These are phyloP conservation scores for Pleurotus sapidus DNA, from an alignment of 768 basidiomycete genomes.

Conservation along the genomic window DNA sequence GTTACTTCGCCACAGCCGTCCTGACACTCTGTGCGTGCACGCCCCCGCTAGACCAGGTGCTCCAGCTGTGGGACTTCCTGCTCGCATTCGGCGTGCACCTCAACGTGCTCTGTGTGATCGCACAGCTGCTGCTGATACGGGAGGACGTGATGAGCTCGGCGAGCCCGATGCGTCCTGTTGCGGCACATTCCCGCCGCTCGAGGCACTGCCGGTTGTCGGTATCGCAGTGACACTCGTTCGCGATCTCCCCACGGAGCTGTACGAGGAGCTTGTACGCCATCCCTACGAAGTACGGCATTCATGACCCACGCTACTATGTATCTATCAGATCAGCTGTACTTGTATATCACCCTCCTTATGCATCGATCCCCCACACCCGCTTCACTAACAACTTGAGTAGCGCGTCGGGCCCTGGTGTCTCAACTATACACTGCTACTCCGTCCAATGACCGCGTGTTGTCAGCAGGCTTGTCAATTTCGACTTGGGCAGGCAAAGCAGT, in stretches of 20 bases:
- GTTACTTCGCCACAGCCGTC: slow-evolving; percentile 54
- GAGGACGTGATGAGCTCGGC: slow-evolving; percentile 85
- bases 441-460: slow-evolving; percentile 12
- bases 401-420: slow-evolving; percentile 60
- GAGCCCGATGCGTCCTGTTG: slow-evolving; percentile 92
- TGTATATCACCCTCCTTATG: neutral
- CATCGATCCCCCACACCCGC: slow-evolving; percentile 53
- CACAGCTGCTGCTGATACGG: slow-evolving; percentile 87
- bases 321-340: neutral
- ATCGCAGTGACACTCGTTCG: slow-evolving; percentile 93
- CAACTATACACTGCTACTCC: slow-evolving; percentile 45
- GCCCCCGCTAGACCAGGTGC: slow-evolving; percentile 91
- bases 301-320: slow-evolving; percentile 10
- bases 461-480: slow-evolving; percentile 34
- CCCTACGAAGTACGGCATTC: slow-evolving; percentile 58
- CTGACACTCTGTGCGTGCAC: slow-evolving; percentile 96
- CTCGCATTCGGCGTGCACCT: slow-evolving; percentile 95
- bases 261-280: slow-evolving; percentile 86
- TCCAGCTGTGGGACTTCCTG: slow-evolving; percentile 96
- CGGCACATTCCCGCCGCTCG: slow-evolving; percentile 91
- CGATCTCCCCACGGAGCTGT: slow-evolving; percentile 83
- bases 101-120: slow-evolving; percentile 96
- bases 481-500: slow-evolving; percentile 53
- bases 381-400: slow-evolving; percentile 46
- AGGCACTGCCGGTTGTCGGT: slow-evolving; percentile 83